Conservation (phyloP, 768 basidiomycete species). For the Hysterangium stoloniferum region DNA sequence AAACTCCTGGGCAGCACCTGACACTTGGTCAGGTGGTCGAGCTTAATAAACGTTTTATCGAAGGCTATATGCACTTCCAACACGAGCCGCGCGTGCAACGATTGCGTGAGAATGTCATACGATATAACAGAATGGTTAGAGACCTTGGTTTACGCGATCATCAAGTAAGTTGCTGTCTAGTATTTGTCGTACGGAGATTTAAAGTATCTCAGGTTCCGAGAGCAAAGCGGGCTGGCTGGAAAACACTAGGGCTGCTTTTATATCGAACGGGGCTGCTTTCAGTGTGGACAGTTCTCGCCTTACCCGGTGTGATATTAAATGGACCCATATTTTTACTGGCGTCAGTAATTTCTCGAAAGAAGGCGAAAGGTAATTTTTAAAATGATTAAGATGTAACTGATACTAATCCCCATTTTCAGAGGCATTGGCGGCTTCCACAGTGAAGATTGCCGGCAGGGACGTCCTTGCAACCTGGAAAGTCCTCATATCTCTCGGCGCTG, state of each 20-base stretch:
- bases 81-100: conserved; percentile 85
- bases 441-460: conserved; percentile 93
- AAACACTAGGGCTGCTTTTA: conserved; percentile 71
- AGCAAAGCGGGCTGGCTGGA: conserved; percentile 81
- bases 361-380: conserved; percentile 66
- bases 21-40: conserved; percentile 95
- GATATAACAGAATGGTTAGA: conserved; percentile 81
- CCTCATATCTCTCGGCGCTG: conserved; percentile 84
- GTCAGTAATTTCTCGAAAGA: conserved; percentile 77
- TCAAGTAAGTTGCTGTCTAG: conserved; percentile 44
- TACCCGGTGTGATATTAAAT: conserved; percentile 88
- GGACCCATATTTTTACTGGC: conserved; percentile 90
- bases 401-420: conserved; percentile 39
- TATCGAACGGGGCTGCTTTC: conserved; percentile 75
- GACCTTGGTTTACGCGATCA: conserved; percentile 93
- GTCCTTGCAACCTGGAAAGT: conserved; percentile 99
- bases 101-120: conserved; percentile 70
- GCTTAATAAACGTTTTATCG: conserved; percentile 84
- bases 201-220: conserved; percentile 58
- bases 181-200: conserved; percentile 2
- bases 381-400: neutral
- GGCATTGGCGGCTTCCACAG: conserved; percentile 90
- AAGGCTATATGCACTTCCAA: conserved; percentile 89
- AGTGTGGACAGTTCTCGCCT: conserved; percentile 75
- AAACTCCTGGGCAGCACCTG: conserved; percentile 88